phyloP scores from a whole-genome alignment of 2,329 filamentous ascomycete genomes.

The Dryadomyces quercivorus region DNA sequence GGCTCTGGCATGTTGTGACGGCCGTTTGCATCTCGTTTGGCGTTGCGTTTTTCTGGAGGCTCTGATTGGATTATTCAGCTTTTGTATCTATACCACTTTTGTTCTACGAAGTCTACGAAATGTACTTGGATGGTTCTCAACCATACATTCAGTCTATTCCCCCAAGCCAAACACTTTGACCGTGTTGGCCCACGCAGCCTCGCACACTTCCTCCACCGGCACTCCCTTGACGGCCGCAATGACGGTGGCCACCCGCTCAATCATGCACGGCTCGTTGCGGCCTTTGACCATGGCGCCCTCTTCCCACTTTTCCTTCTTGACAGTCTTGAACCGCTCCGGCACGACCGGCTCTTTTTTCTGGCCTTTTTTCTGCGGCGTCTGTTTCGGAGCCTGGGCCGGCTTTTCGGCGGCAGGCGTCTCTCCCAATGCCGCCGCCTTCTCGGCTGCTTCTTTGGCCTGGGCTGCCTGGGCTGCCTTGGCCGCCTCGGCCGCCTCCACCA shows the following conservation, averaged over 20 bases:
- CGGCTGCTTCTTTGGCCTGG: conserved; percentile 7
- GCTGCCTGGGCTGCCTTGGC: conserved; percentile 9
- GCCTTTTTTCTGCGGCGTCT: not conserved
- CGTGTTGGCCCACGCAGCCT: conserved; percentile 77
- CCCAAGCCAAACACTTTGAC: conserved; percentile 66
- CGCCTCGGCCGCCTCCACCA: conserved; percentile 23
- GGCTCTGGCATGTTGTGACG: conserved; percentile 33
- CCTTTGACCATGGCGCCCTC: conserved; percentile 86
- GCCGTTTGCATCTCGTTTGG: not conserved
- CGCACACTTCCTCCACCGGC: conserved; percentile 67
- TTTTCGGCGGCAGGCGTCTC: conserved; percentile 27
- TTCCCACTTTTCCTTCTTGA: conserved; percentile 94
- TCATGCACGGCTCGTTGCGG: conserved; percentile 82
- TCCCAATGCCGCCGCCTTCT: conserved; percentile 4
- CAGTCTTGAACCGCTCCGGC: conserved; percentile 61
- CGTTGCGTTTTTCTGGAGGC: not conserved
- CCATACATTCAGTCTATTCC: conserved; percentile 17
- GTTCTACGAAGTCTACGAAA: no score
- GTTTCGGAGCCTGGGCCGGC: not conserved
- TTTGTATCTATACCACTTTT: no score
- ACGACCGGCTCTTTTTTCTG: conserved; percentile 41
- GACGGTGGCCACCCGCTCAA: conserved; percentile 76
- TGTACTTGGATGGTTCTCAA: no score
- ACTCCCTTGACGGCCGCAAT: conserved; percentile 79
- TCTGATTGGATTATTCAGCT: no score